Evolutionary conservation across 495 filamentous ascomycete species (phyloP).

Genomic region (Chaetomium fimeti): DNA sequence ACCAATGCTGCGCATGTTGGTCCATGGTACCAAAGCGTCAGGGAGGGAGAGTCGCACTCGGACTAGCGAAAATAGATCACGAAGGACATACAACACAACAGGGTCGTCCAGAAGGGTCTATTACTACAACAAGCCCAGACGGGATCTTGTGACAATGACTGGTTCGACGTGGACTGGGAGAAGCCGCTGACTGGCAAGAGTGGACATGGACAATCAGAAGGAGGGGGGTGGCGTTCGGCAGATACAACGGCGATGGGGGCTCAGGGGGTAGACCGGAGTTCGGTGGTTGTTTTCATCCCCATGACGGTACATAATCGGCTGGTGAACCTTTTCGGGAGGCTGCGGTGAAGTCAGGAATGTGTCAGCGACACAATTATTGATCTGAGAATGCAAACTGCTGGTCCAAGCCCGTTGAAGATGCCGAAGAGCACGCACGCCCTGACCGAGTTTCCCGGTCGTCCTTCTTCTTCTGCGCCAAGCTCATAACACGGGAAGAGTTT

Average conservation of each 20-base stretch:
- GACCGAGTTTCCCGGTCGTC: background rate
- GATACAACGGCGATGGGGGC: background rate
- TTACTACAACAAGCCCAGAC: constrained; percentile 32
- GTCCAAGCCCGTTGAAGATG: background rate
- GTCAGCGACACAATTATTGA: background rate
- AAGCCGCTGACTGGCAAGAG: background rate
- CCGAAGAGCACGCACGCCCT: no score
- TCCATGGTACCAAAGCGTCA: constrained; percentile 22
- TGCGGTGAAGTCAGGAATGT: background rate
- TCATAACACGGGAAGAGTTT: background rate
- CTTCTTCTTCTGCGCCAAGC: constrained; percentile 1
- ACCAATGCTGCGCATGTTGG: constrained; percentile 35
- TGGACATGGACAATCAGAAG: background rate
- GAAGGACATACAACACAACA: constrained; percentile 18
- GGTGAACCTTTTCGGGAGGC: no score
- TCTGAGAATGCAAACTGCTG: background rate
- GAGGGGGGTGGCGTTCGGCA: background rate
- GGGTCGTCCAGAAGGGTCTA: constrained; percentile 28
- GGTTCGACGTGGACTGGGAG: constrained; percentile 27
- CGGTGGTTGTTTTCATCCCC: background rate
- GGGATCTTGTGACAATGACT: constrained; percentile 33
- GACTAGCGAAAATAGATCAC: constrained; percentile 12
- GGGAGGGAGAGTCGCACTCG: constrained; percentile 1
- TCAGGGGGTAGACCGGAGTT: background rate
- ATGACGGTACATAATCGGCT: background rate